These are phyloP conservation scores for Sporothrix globosa DNA, from an alignment of 2,329 filamentous ascomycete species.

Conservation along the genomic window DNA sequence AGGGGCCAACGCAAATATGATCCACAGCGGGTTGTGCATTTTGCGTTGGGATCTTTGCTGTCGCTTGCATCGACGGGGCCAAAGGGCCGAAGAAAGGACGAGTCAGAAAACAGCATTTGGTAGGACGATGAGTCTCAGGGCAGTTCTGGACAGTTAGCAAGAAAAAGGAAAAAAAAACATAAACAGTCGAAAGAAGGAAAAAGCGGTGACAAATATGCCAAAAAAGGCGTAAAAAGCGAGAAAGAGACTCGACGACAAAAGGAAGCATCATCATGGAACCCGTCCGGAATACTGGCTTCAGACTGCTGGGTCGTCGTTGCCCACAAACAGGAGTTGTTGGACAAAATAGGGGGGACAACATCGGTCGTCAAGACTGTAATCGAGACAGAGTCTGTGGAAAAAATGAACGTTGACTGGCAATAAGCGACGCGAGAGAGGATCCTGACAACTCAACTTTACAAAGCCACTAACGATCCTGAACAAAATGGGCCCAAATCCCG, in stretches of 20 bases:
- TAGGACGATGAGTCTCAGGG: not conserved
- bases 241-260: too few species aligned
- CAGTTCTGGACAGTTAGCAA: not conserved
- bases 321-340: not conserved
- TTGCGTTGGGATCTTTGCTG: not conserved
- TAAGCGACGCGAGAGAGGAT: too few species aligned
- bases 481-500: conserved; percentile 11
- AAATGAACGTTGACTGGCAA: not conserved
- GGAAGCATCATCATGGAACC: not conserved
- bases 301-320: not conserved
- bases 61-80: not conserved
- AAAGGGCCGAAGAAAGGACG: not conserved
- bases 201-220: not conserved
- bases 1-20: not conserved
- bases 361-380: not conserved
- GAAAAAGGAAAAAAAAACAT: not conserved
- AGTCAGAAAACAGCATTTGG: conserved; percentile 11
- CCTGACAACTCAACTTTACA: too few species aligned
- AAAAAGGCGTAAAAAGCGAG: not conserved
- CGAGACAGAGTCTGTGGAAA: not conserved
- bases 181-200: not conserved
- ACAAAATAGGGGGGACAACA: not conserved
- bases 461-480: too few species aligned
- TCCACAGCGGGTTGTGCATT: conserved; percentile 11
- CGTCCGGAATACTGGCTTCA: not conserved